These are phyloP conservation scores for Meyerozyma smithsonii DNA, from an alignment of 1,139 yeast genomes.

Conservation along the genomic window DNA sequence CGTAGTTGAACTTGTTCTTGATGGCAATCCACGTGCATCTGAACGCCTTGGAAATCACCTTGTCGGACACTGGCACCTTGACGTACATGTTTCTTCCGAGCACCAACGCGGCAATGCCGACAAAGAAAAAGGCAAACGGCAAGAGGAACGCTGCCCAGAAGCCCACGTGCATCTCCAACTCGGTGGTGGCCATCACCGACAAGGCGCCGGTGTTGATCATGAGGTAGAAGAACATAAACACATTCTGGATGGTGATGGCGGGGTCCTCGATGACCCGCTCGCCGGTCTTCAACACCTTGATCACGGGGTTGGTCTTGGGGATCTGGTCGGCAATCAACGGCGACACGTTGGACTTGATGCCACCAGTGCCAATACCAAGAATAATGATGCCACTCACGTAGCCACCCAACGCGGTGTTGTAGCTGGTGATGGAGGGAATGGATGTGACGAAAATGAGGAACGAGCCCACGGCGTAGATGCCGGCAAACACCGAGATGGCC, in stretches of 20 bases:
- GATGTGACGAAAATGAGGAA: conserved; percentile 68
- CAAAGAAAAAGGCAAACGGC: conserved; percentile 63
- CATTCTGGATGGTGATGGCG: conserved; percentile 37
- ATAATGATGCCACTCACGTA: conserved; percentile 59
- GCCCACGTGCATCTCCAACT: conserved; percentile 32
- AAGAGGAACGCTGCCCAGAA: conserved; percentile 47
- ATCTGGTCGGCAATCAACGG: conserved; percentile 78
- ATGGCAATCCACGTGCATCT: conserved; percentile 41
- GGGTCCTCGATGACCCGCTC: conserved; percentile 39
- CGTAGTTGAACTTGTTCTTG: conserved; percentile 46
- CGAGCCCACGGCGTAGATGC: conserved; percentile 59
- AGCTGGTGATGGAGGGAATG: conserved; percentile 54
- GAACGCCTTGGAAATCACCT: conserved; percentile 56
- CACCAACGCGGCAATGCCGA: conserved; percentile 53
- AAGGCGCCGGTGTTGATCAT: conserved; percentile 40
- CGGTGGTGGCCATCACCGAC: conserved; percentile 40
- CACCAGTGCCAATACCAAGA: conserved; percentile 77
- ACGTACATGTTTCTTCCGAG: conserved; percentile 56
- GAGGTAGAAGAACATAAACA: conserved; percentile 39
- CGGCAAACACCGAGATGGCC: conserved; percentile 60
- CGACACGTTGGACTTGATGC: conserved; percentile 74
- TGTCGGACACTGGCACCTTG: conserved; percentile 59
- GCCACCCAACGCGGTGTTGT: conserved; percentile 45
- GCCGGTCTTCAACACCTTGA: conserved; percentile 31
- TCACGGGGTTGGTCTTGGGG: conserved; percentile 35